These are phyloP conservation scores for Ophiostoma triangulosporum DNA, from an alignment of 2,329 filamentous ascomycete species.

Conservation along the genomic window DNA sequence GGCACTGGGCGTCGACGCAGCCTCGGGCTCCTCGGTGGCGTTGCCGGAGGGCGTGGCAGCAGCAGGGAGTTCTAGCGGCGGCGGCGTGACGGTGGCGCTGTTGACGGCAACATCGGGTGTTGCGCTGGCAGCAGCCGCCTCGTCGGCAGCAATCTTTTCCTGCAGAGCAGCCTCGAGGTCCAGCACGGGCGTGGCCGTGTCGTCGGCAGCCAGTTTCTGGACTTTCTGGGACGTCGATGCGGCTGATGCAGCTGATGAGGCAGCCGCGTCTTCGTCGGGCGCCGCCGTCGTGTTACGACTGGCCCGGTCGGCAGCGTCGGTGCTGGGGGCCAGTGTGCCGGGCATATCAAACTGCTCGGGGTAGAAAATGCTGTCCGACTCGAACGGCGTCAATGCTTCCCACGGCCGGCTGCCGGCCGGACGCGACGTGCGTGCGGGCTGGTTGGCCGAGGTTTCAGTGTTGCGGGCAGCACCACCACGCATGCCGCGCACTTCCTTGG, in stretches of 20 bases:
- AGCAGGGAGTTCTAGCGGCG: not conserved
- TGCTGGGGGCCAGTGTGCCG: not conserved
- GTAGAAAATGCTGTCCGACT: constrained; percentile 7
- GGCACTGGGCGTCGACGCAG: not conserved
- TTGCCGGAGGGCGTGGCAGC: not conserved
- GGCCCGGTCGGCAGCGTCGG: not conserved
- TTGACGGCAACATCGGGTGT: constrained; percentile 3
- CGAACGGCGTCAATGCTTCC: constrained; percentile 13
- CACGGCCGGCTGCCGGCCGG: constrained; percentile 8
- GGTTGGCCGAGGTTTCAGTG: not conserved
- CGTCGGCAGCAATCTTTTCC: constrained; percentile 9
- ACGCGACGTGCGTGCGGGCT: not conserved
- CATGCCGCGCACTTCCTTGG: not conserved
- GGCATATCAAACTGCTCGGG: constrained; percentile 14
- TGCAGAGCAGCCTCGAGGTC: constrained; percentile 7
- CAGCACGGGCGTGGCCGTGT: not conserved
- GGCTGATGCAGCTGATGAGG: not conserved
- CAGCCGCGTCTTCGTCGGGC: not conserved
- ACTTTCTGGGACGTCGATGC: too few relatives aligned
- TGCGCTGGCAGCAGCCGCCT: not conserved
- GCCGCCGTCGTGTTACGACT: not conserved
- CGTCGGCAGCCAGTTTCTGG: not conserved
- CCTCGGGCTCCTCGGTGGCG: not conserved
- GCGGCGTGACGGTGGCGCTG: constrained; percentile 4
- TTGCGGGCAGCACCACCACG: not conserved